These are phyloP conservation scores for Pestalotiopsis fici DNA, from an alignment of 2,329 filamentous ascomycete genomes.

Conservation along the genomic window DNA sequence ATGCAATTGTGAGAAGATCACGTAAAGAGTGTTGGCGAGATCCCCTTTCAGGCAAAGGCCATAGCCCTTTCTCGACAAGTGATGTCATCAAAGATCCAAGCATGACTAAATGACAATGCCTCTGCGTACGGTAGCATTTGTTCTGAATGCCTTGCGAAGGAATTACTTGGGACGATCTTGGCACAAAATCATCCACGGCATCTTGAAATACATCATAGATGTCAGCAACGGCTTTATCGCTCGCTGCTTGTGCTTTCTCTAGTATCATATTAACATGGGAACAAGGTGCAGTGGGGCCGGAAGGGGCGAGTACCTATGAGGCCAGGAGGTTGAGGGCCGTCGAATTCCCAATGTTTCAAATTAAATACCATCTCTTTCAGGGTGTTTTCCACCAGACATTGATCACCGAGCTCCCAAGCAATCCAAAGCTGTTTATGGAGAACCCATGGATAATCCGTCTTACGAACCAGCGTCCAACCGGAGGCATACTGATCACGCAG, in stretches of 20 bases:
- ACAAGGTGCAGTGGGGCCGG: not conserved
- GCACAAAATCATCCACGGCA: not conserved
- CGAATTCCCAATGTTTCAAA: not conserved
- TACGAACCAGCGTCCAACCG: not conserved
- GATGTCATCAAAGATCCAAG: conserved; percentile 4
- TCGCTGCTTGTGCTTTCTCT: not conserved
- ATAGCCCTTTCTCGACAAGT: not conserved
- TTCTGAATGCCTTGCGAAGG: not conserved
- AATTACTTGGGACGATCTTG: not conserved
- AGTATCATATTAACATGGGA: not conserved
- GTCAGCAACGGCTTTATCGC: not conserved
- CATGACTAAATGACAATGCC: not conserved
- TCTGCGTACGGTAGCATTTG: not conserved
- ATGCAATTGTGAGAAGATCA: not conserved
- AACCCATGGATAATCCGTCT: not conserved
- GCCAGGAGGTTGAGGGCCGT: not conserved
- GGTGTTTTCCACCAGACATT: not conserved
- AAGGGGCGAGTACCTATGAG: not conserved
- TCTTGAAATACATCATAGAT: not conserved
- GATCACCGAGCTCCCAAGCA: not conserved
- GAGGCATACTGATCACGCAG: not conserved
- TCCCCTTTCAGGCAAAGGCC: not conserved
- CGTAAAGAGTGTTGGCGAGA: not conserved
- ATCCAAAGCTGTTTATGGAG: not conserved
- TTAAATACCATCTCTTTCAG: not conserved